Conservation (phyloP, 2,329 filamentous ascomycete species). For the Calonectria naviculata region DNA sequence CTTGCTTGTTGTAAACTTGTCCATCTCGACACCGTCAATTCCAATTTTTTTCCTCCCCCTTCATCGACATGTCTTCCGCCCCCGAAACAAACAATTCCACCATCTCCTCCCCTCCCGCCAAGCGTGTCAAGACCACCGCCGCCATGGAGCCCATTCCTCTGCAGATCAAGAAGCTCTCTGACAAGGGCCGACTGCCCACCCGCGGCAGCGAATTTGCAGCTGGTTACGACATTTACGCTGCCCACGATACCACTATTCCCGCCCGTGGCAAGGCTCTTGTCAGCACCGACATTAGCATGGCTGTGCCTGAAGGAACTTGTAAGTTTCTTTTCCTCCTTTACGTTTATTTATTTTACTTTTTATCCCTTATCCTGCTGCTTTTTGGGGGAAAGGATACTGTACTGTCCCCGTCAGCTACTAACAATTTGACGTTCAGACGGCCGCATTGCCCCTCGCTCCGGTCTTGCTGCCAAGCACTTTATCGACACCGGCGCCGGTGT, state of each 20-base stretch:
- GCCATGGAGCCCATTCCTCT: slow-evolving; percentile 65
- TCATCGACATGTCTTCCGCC: slow-evolving; percentile 33
- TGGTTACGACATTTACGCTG: slow-evolving; percentile 92
- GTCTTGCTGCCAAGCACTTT: slow-evolving; percentile 91
- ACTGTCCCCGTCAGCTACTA: neutral
- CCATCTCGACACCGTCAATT: neutral
- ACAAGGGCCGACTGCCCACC: slow-evolving; percentile 84
- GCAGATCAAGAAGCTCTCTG: slow-evolving; percentile 88
- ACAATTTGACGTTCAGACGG: slow-evolving; percentile 69
- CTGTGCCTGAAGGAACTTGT: slow-evolving; percentile 92
- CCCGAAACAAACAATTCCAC: slow-evolving; percentile 56
- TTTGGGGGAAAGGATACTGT: neutral
- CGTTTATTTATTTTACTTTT: neutral
- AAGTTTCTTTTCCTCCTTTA: slow-evolving; percentile 45
- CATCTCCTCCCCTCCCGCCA: slow-evolving; percentile 79
- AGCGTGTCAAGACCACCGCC: slow-evolving; percentile 77
- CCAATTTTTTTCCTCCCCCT: neutral
- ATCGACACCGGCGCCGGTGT: slow-evolving; percentile 97
- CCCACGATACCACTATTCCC: slow-evolving; percentile 80
- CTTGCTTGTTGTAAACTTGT: neutral
- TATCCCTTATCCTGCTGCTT: neutral
- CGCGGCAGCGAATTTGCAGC: slow-evolving; percentile 90
- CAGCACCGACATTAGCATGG: slow-evolving; percentile 91
- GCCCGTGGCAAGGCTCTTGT: slow-evolving; percentile 87
- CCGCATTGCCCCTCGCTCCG: slow-evolving; percentile 89